Evolutionary conservation across 768 basidiomycete species (phyloP), one percentile per base, ranked within the genome.

Genomic region (Trametes villosa): DNA sequence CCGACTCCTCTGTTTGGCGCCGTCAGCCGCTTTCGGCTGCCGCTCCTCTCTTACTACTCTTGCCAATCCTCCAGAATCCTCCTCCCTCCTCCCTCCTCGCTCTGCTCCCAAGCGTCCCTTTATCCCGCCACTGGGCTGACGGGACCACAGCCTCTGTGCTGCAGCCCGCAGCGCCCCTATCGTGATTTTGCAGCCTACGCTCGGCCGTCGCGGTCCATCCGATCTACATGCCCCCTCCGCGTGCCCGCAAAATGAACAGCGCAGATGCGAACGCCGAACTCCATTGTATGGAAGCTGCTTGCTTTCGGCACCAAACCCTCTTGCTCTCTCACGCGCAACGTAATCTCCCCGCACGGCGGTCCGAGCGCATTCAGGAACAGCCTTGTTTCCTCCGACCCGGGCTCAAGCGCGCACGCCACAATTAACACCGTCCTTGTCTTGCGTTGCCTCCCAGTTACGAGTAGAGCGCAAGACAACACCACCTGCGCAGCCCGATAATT

Each of bases 21-120:
- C 62, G 62, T 63, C 48, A 63, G 62, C 62, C 62, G 57, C 62
- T 59, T 59, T 49, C 31, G 62, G 62, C 62, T 31, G 50, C 29
- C 48, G 53, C 52, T 57, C 62, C 52, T 53, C 62, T 56, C 56
- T 53, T 59, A 46, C 61, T 51, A 36, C n/a, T n/a, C n/a, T n/a
- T n/a, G n/a, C 36, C 51, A 53, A 24, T 53, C 17, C 27, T 33
- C 27, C 47, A 45, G 15, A 22, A 13, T 41, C 18, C 45, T 22
- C 24, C 49, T 18, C 24, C 6, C 48, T 24, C n/a, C 38, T 41
- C 38, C 42, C 9, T 20, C 42, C 8, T 54, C 30, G 41, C 49
- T 48, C 24, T 49, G 17, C 34, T 24, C 12, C 26, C 27, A 41
- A 41, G 11, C 33, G 8, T 29, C 33, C 40, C 30, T 44, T 46